These are phyloP conservation scores for Fomitopsis pulvina DNA, from an alignment of 768 basidiomycete genomes.

Conservation along the genomic window DNA sequence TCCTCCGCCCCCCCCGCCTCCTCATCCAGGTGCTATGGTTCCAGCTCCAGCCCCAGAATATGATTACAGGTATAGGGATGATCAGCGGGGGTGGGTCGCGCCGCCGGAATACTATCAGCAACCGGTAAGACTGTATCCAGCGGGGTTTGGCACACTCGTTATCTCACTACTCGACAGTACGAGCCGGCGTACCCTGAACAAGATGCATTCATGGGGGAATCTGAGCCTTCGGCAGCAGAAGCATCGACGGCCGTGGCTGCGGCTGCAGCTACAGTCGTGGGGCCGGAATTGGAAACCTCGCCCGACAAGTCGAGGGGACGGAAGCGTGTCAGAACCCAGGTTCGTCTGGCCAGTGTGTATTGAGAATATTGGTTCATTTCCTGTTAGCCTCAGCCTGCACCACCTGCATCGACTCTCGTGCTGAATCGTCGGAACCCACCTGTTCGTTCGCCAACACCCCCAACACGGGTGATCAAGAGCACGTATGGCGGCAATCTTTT, in stretches of 20 bases:
- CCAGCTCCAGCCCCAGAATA: conserved; percentile 39
- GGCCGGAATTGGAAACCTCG: conserved; percentile 8
- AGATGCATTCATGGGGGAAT: conserved; percentile 50
- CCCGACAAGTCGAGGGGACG: conserved; percentile 55
- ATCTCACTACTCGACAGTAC: conserved; percentile 31
- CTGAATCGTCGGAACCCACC: conserved; percentile 58
- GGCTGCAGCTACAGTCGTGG: background rate
- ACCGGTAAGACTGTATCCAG: conserved; percentile 7
- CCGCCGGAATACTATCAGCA: conserved; percentile 13
- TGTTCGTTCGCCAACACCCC: conserved; percentile 79
- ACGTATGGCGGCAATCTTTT: conserved; percentile 88
- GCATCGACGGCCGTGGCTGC: conserved; percentile 24
- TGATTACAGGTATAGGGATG: conserved; percentile 59
- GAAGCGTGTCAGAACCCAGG: conserved; percentile 61
- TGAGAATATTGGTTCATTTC: too few relatives aligned
- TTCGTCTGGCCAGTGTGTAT: too few relatives aligned
- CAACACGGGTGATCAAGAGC: conserved; percentile 77
- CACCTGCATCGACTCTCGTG: conserved; percentile 61
- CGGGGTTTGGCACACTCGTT: background rate
- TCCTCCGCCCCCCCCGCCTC: conserved; percentile 12
- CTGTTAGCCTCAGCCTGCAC: conserved; percentile 51
- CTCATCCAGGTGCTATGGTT: conserved; percentile 41
- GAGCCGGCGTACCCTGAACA: conserved; percentile 51
- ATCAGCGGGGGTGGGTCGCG: conserved; percentile 41
- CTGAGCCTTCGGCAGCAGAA: conserved; percentile 38